These are phyloP conservation scores for Turnera subulata DNA, from an alignment of 345 rosid species.

Conservation along the genomic window DNA sequence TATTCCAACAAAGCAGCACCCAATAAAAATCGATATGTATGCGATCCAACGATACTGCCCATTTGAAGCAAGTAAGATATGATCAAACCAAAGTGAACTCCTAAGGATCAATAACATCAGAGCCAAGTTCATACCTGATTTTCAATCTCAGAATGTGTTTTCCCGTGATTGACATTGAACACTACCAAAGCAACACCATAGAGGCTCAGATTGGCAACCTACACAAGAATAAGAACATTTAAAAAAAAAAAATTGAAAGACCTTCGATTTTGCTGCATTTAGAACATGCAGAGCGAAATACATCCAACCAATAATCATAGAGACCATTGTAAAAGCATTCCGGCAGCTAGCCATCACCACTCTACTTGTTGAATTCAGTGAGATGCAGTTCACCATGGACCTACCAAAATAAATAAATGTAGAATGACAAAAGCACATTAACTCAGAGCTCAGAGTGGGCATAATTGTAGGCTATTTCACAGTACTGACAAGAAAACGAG, in stretches of 20 bases:
- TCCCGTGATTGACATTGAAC: constrained; percentile 43
- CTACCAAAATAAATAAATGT: constrained; percentile 32
- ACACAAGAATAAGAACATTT: constrained; percentile 5
- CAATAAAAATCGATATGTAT: constrained; percentile 64
- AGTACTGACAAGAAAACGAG: too few species aligned
- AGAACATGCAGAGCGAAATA: background rate
- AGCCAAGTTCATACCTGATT: constrained; percentile 50
- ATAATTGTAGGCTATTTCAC: too few species aligned
- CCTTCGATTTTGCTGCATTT: constrained; percentile 2
- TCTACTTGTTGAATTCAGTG: constrained; percentile 82
- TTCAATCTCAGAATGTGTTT: constrained; percentile 58
- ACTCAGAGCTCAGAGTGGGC: too few species aligned
- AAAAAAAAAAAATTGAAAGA: constrained; percentile 5
- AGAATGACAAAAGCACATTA: too few species aligned
- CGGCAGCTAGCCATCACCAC: constrained; percentile 87
- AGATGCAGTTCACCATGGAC: constrained; percentile 92
- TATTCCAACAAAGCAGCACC: constrained; percentile 75
- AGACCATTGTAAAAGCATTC: constrained; percentile 94
- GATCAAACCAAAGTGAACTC: constrained; percentile 1
- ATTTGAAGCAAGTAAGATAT: constrained; percentile 14
- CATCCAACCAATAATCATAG: constrained; percentile 2
- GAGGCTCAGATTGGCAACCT: constrained; percentile 92
- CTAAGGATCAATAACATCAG: background rate
- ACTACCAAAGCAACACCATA: constrained; percentile 75
- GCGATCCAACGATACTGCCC: constrained; percentile 95